These are phyloP conservation scores for Trichoderma atrobrunneum DNA, from an alignment of 2,329 filamentous ascomycete genomes.

Conservation along the genomic window DNA sequence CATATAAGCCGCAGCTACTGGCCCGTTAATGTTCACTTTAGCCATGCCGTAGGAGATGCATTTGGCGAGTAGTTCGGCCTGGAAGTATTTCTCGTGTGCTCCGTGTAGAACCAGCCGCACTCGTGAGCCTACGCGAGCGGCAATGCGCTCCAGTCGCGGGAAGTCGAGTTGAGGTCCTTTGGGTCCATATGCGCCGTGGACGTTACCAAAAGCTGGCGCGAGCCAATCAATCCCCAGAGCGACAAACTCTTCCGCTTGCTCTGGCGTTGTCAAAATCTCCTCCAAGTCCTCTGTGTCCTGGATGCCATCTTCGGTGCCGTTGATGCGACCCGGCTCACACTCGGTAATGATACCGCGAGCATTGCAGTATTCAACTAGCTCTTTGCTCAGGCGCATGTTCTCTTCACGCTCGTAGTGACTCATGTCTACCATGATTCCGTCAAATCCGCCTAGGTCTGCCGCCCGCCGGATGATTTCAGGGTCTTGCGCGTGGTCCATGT, in stretches of 20 bases:
- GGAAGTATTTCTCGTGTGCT: neutral
- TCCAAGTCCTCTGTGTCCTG: neutral
- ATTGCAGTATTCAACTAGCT: neutral
- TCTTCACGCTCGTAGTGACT: neutral
- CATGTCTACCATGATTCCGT: neutral
- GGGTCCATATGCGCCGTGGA: neutral
- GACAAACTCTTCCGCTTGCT: neutral
- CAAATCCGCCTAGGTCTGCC: neutral
- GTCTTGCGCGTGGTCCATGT: neutral
- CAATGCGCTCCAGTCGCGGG: neutral
- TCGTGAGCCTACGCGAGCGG: neutral
- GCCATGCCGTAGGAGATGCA: neutral
- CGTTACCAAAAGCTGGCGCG: neutral
- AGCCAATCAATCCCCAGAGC: neutral
- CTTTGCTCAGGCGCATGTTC: neutral
- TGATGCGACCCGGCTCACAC: neutral
- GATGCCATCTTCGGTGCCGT: neutral
- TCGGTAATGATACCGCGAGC: neutral
- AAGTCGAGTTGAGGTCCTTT: neutral
- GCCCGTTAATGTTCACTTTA: neutral
- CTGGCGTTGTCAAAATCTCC: neutral
- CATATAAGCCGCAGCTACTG: neutral
- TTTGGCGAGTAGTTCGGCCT: neutral
- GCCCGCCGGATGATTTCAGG: neutral
- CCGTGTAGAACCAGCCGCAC: neutral